Conservation (phyloP, 2,329 filamentous ascomycete genomes). For the Lomentospora prolificans region DNA sequence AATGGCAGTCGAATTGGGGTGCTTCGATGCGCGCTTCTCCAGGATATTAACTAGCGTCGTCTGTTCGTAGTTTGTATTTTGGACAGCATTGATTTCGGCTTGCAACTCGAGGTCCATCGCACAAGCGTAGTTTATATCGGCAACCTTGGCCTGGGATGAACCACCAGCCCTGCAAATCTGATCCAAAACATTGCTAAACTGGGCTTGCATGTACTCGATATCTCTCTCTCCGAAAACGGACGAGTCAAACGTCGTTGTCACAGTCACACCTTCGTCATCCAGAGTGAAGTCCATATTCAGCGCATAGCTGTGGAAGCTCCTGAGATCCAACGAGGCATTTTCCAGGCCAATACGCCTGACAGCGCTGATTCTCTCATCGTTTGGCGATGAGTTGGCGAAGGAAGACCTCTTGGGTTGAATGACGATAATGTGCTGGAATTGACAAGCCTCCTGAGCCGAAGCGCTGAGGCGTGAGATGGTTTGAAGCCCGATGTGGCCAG, state of each 20-base stretch:
- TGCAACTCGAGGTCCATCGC: background rate
- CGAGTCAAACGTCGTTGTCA: background rate
- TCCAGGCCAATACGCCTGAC: background rate
- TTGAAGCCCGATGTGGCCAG: slow-evolving; percentile 15
- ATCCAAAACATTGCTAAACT: background rate
- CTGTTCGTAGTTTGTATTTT: background rate
- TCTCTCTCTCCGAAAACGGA: background rate
- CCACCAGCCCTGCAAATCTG: background rate
- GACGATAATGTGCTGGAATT: background rate
- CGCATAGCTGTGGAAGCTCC: background rate
- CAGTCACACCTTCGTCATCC: background rate
- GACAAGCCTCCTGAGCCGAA: background rate
- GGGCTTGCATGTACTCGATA: background rate
- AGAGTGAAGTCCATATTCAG: background rate
- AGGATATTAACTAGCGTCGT: background rate
- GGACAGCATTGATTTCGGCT: background rate
- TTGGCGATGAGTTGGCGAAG: background rate
- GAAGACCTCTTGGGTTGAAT: background rate
- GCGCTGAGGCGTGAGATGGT: background rate
- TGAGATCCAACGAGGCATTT: background rate
- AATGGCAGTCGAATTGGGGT: slow-evolving; percentile 26
- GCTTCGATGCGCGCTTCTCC: background rate
- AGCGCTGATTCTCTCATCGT: background rate
- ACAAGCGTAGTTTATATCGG: background rate
- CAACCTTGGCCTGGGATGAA: background rate